These are phyloP conservation scores for Citeromyces matritensis DNA, from an alignment of 805 yeast species.

Conservation along the genomic window DNA sequence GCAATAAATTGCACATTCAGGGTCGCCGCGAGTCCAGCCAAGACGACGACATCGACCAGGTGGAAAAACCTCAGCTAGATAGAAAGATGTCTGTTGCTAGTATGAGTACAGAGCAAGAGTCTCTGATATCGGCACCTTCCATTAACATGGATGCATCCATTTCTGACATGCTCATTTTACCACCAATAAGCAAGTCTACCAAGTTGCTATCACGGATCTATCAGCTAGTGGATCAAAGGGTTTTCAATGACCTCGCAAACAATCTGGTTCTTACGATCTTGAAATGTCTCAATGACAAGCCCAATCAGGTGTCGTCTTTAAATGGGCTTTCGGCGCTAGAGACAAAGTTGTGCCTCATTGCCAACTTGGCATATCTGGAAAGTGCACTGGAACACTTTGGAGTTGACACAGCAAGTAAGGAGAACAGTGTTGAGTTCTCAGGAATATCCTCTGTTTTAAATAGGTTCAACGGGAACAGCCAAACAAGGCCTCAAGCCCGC, in stretches of 20 bases:
- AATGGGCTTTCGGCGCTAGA: constrained; percentile 30
- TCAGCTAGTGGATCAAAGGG: constrained; percentile 59
- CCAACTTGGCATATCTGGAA: constrained; percentile 56
- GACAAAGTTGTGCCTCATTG: constrained; percentile 51
- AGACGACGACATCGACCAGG: too few relatives aligned
- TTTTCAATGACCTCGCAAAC: constrained; percentile 84
- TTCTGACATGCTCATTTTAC: constrained; percentile 21
- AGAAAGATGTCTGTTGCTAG: too few relatives aligned
- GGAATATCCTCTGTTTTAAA: constrained; percentile 40
- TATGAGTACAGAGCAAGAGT: constrained; percentile 1
- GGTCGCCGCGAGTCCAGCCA: too few relatives aligned
- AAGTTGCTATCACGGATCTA: constrained; percentile 63
- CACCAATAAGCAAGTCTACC: constrained; percentile 59
- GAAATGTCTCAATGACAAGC: constrained; percentile 40
- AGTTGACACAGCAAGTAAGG: constrained; percentile 59
- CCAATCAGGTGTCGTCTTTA: constrained; percentile 16
- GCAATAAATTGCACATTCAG: too few relatives aligned
- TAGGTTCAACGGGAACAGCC: constrained; percentile 11
- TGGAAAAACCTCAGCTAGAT: too few relatives aligned
- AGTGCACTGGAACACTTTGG: constrained; percentile 64
- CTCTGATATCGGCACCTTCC: constrained; percentile 1
- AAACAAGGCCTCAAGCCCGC: not conserved
- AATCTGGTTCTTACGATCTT: constrained; percentile 71
- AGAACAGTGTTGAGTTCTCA: constrained; percentile 66
- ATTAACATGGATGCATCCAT: not conserved